phyloP scores from a whole-genome alignment of 2,329 filamentous ascomycete species.

The Nothophaeocryptopus gaeumannii region DNA sequence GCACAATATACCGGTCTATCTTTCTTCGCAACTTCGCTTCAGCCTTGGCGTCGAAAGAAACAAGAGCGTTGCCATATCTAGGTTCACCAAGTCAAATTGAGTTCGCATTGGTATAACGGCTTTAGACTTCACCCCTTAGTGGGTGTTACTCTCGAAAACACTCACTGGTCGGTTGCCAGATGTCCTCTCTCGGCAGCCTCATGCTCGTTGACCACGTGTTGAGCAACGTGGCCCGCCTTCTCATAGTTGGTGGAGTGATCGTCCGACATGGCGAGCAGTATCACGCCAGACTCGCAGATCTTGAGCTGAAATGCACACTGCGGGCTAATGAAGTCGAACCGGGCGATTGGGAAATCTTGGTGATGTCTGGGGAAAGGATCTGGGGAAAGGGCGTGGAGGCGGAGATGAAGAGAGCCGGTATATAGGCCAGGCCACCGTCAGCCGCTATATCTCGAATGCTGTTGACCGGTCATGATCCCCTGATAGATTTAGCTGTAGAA shows the following conservation, averaged over 20 bases:
- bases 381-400: neutral
- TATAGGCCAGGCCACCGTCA: too few species aligned
- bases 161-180: conserved; percentile 12
- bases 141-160: neutral
- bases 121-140: too few species aligned
- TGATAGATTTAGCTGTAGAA: too few species aligned
- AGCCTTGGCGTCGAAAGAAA: conserved; percentile 56
- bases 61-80: conserved; percentile 51
- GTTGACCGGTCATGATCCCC: too few species aligned
- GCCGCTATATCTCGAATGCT: too few species aligned
- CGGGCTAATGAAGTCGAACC: neutral
- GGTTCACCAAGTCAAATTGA: neutral
- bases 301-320: neutral
- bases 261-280: conserved; percentile 1
- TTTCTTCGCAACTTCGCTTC: conserved; percentile 60
- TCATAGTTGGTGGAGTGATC: conserved; percentile 4
- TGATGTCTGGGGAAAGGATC: neutral
- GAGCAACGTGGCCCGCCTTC: neutral
- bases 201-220: conserved; percentile 2
- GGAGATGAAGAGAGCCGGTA: too few species aligned
- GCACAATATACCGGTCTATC: conserved; percentile 64
- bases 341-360: neutral
- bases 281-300: neutral
- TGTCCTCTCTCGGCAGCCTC: conserved; percentile 3
- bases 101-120: neutral